phyloP scores from a whole-genome alignment of 768 basidiomycete species.

The Leccinum obscurum region DNA sequence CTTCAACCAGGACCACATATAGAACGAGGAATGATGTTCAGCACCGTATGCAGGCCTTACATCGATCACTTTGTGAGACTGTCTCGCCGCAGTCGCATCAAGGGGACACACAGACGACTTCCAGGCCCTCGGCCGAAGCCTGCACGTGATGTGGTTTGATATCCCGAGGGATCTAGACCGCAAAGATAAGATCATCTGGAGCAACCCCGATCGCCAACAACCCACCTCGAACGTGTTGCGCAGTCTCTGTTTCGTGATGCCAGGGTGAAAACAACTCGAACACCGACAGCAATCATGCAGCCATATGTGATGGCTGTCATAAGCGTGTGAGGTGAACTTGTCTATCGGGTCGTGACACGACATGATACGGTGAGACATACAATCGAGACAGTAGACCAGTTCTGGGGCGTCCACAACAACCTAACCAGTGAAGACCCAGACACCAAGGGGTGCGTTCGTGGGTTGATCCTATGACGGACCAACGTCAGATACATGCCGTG shows the following conservation, averaged over 20 bases:
- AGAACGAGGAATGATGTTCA: slow-evolving; percentile 72
- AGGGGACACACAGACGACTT: slow-evolving; percentile 65
- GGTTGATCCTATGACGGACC: no score
- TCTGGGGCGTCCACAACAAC: slow-evolving; percentile 61
- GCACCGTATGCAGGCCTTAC: slow-evolving; percentile 32
- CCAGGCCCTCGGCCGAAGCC: slow-evolving; percentile 60
- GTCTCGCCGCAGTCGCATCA: not conserved
- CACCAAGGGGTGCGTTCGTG: no score
- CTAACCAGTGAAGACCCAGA: no score
- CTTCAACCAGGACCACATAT: slow-evolving; percentile 85
- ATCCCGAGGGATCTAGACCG: slow-evolving; percentile 68
- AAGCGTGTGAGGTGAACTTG: not conserved
- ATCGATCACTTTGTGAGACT: slow-evolving; percentile 5
- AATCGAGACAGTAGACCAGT: slow-evolving; percentile 61
- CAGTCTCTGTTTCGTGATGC: slow-evolving; percentile 84
- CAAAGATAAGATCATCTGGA: not conserved
- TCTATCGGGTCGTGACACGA: not conserved
- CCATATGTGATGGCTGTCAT: slow-evolving; percentile 84
- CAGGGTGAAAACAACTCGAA: slow-evolving; percentile 77
- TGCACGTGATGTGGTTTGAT: slow-evolving; percentile 63
- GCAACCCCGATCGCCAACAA: not conserved
- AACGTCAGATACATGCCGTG: no score
- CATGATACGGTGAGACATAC: slow-evolving; percentile 44
- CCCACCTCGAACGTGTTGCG: slow-evolving; percentile 80
- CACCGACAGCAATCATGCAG: slow-evolving; percentile 93